Evolutionary conservation across 768 basidiomycete genomes (phyloP).

Genomic region (Suillus fuscotomentosus): DNA sequence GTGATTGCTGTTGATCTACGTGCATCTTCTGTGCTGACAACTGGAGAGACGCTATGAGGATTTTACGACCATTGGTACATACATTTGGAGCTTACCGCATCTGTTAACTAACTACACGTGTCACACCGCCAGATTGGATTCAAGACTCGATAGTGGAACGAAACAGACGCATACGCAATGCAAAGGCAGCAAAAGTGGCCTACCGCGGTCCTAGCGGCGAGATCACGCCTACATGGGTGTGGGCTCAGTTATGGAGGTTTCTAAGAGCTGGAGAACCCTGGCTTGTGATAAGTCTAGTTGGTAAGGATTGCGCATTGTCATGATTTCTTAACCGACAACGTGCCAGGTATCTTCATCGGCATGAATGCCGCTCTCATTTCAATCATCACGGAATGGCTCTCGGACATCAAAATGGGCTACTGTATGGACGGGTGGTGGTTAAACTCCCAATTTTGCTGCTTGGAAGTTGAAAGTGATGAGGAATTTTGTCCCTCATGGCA

Average conservation of each 20-base stretch:
- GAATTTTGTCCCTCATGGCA: constrained; percentile 91
- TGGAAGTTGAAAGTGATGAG: constrained; percentile 87
- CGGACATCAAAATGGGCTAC: constrained; percentile 97
- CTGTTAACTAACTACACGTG: constrained; percentile 12
- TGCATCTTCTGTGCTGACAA: constrained; percentile 13
- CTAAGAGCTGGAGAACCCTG: constrained; percentile 82
- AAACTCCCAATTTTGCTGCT: constrained; percentile 97
- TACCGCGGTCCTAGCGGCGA: constrained; percentile 50
- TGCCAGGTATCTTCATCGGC: constrained; percentile 83
- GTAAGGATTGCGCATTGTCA: constrained; percentile 43
- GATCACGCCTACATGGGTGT: constrained; percentile 55
- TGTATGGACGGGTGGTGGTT: constrained; percentile 98
- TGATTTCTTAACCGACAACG: background rate
- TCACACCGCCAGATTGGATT: constrained; percentile 76
- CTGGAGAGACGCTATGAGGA: constrained; percentile 82
- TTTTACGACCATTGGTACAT: constrained; percentile 88
- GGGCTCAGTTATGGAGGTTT: constrained; percentile 57
- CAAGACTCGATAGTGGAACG: constrained; percentile 92
- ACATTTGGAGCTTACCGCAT: constrained; percentile 8
- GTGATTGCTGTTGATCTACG: constrained; percentile 10
- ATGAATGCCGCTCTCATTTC: constrained; percentile 93
- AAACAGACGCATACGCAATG: constrained; percentile 67
- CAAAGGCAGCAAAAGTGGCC: constrained; percentile 38
- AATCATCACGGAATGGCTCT: constrained; percentile 95
- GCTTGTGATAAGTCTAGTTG: constrained; percentile 88